Base-by-base conservation (phyloP, 2,329 filamentous ascomycete genomes). In the Exutisphaerella laricina region DNA sequence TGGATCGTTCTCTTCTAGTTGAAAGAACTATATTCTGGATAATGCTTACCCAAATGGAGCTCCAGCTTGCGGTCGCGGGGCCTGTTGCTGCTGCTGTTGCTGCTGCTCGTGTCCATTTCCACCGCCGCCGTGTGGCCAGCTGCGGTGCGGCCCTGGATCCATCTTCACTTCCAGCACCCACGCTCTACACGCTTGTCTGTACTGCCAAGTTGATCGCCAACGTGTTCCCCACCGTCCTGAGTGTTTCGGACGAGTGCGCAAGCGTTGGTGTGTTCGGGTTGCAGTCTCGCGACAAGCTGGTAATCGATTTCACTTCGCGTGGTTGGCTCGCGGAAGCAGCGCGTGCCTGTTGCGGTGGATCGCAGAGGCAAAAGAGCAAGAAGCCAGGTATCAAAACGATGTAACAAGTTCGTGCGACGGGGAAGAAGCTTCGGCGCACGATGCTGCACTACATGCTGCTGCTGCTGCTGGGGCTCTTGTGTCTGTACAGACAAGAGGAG, bases 31-130 rank as follows among this genome's bases (percentile, higher is more conserved):
- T n/a, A n/a, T n/a, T n/a, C n/a, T n/a, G n/a, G n/a, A n/a, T 26
- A 26, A 10, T 29, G 57, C 59, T 49, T 54, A 63, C 60, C 57
- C 58, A 51, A 53, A 62, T 13, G 36, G 41, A 14, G 43, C 46
- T 13, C 55, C 57, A 39, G 48, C 48, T 33, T 59, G 48, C 21
- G 53, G 54, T 34, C 51, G 45, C 48, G 58, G 55, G 25, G 56
- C 48, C n/a, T n/a, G n/a, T n/a, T n/a, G n/a, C n/a, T n/a, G n/a
- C n/a, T n/a, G n/a, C n/a, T n/a, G n/a, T n/a, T n/a, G n/a, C n/a
- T n/a, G n/a, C 43, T 58, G 57, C 42, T 53, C 52, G 41, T 58
- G 50, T n/a, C 35, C 41, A 35, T 49, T 50, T 7, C 42, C 49
- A 33, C 46, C 43, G 35, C 49, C 50, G 51, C 59, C 55, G 38